phyloP scores from a whole-genome alignment of 108 stramenopile species.

The Fragilaria crotonensis region DNA sequence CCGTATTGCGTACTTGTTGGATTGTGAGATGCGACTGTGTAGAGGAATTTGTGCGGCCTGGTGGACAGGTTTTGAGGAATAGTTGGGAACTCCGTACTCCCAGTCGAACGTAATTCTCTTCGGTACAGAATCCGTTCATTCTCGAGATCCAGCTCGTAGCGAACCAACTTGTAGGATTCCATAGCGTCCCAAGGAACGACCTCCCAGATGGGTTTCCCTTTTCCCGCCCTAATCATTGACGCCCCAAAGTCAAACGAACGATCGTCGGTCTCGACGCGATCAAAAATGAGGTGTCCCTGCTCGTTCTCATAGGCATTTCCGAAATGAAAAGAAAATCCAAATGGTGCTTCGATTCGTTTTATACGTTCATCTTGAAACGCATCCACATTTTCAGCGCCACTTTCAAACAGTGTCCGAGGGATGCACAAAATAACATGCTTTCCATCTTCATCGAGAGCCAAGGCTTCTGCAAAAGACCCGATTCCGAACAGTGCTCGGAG shows the following conservation, averaged over 20 bases:
- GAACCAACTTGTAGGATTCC: conserved; percentile 6
- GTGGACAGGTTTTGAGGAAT: conserved; percentile 15
- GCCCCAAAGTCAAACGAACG: neutral
- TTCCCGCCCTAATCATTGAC: neutral
- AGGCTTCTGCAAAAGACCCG: conserved; percentile 15
- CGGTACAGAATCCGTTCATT: neutral
- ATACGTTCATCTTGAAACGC: conserved; percentile 10
- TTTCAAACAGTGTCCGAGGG: conserved; percentile 17
- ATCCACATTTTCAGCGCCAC: conserved; percentile 10
- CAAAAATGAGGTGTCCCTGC: conserved; percentile 32
- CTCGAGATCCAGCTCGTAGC: conserved; percentile 15
- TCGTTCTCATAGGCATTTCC: conserved; percentile 44
- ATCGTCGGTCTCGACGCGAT: conserved; percentile 5
- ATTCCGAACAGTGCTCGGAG: conserved; percentile 23
- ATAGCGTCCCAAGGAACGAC: conserved; percentile 2
- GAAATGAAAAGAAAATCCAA: conserved; percentile 31
- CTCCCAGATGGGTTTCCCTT: conserved; percentile 22
- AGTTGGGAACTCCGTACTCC: conserved; percentile 26
- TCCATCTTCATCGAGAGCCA: conserved; percentile 24
- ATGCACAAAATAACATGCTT: conserved; percentile 12
- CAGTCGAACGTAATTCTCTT: neutral
- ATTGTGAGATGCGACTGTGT: conserved; percentile 12
- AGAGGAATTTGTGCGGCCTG: conserved; percentile 22
- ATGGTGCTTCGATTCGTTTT: conserved; percentile 11
- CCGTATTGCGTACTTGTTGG: neutral